A percentile compares a stretch with the other conserved stretches of the same genome.
Evolutionary conservation across 1,284 basidiomycete genomes (phyloP).

Genomic region (Irpex sp.): DNA sequence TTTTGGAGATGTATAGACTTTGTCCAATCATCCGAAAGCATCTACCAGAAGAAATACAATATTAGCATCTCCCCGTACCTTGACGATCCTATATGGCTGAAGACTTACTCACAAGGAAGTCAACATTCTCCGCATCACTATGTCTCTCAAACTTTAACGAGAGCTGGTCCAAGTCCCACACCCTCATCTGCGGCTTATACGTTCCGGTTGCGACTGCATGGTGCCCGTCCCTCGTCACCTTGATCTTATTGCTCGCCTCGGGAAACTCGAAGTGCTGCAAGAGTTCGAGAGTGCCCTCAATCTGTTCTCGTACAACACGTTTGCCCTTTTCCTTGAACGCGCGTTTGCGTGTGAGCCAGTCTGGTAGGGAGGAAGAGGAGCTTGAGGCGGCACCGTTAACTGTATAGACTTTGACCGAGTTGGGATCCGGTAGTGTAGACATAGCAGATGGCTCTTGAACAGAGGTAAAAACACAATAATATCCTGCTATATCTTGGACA

Average conservation of each 20-base stretch:
- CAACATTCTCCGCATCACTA: slow-evolving; percentile 95
- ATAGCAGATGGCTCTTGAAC: neutral
- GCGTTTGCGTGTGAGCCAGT: slow-evolving; percentile 83
- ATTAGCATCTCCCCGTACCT: neutral
- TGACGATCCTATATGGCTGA: slow-evolving; percentile 5
- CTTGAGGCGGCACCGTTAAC: slow-evolving; percentile 85
- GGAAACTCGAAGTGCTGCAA: slow-evolving; percentile 97
- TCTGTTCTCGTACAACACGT: slow-evolving; percentile 57
- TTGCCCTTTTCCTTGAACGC: slow-evolving; percentile 58
- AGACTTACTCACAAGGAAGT: slow-evolving; percentile 88
- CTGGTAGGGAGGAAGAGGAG: slow-evolving; percentile 81
- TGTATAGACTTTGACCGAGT: slow-evolving; percentile 78
- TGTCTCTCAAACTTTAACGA: slow-evolving; percentile 96
- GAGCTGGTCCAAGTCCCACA: slow-evolving; percentile 94
- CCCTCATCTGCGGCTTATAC: slow-evolving; percentile 97
- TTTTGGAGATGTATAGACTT: slow-evolving; percentile 97
- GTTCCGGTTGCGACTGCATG: slow-evolving; percentile 94
- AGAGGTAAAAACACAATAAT: neutral
- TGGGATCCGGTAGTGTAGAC: slow-evolving; percentile 25
- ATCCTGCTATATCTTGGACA: neutral
- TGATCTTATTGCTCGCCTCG: slow-evolving; percentile 90
- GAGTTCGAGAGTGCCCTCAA: slow-evolving; percentile 81
- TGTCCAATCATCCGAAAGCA: slow-evolving; percentile 98
- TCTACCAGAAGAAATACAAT: slow-evolving; percentile 41
- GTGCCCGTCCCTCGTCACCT: slow-evolving; percentile 88